Percentiles rank a stretch among this genome's conserved stretches.
Evolutionary conservation across 1,284 basidiomycete species (phyloP).

Genomic region (Schizophyllum amplum): DNA sequence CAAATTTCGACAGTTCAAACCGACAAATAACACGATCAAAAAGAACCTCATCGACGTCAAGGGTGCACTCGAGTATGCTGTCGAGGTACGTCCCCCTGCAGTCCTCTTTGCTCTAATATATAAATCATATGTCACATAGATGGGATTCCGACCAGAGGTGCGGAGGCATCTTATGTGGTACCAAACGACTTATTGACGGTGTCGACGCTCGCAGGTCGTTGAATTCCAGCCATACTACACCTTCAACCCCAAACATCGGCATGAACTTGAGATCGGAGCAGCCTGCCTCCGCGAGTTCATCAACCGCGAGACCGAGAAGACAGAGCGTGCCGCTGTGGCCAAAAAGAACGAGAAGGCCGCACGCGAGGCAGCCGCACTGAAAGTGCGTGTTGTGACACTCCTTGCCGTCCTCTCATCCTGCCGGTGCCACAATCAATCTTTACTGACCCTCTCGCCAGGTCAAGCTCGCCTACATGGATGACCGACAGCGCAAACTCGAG

Average conservation of each 20-base stretch:
- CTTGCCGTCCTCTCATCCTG: too few species aligned
- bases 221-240: conserved; percentile 60
- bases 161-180: too few species aligned
- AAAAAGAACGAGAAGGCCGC: conserved; percentile 50
- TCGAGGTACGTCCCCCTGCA: conserved; percentile 41
- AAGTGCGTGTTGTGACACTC: conserved; percentile 28
- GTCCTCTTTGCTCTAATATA: conserved; percentile 9
- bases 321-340: conserved; percentile 35
- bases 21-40: conserved; percentile 64
- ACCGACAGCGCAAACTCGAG: conserved; percentile 48
- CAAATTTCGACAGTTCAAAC: conserved; percentile 67
- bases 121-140: conserved; percentile 27
- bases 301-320: conserved; percentile 45
- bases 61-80: conserved; percentile 70
- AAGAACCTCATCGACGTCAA: conserved; percentile 46
- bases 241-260: conserved; percentile 45
- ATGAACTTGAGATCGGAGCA: conserved; percentile 52
- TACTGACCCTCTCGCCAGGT: conserved; percentile 36
- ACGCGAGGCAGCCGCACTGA: conserved; percentile 42
- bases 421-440: too few species aligned
- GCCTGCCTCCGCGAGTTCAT: conserved; percentile 56
- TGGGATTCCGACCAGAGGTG: conserved; percentile 64
- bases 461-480: conserved; percentile 67
- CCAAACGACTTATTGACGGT: too few species aligned
- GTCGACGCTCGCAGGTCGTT: conserved; percentile 25